Evolutionary conservation across 129 eudicot genomes (phyloP), one percentile per base, ranked within the genome.

Genomic region (Arctium lappa): DNA sequence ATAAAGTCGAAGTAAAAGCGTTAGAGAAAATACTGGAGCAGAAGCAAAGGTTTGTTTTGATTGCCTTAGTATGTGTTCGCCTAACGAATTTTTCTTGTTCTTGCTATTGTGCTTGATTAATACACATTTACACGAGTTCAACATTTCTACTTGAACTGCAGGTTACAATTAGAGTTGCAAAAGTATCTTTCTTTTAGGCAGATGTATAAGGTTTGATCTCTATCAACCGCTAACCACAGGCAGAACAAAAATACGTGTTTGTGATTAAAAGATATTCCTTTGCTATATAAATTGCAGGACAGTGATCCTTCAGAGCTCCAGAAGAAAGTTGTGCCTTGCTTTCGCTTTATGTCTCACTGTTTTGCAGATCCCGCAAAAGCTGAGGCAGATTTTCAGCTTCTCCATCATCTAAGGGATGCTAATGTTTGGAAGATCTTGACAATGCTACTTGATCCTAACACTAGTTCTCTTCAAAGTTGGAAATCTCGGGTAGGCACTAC

Each of bases 11-110:
- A 91, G 89, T 90, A 44, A 95, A 93, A 85, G 99, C 98, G 83
- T 91, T 95, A 22, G 97, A 95, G 86, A 95, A 91, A 93, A 91
- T 95, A 77, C 86, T 95, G 76, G 99, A 95, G 87, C 98, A 93
- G 88, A 93, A 95, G 76, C 94, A 90, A 86, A 95, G 99, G 99
- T 95, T 77, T 34, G 89, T 73, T 80, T 5, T 5, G 72, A 2
- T 73, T 78, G 71, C 34, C 39, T 33, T 66, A 31, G 46, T 75
- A 16, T 29, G 33, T 27, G 33, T 8, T 62, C 34, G 12, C 71
- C 15, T 66, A 70, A 12, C 3, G 38, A 68, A 3, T 80, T 50
- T 46, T 88, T 30, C 16, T 11, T 38, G 16, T 83, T 27, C 65
- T 48, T 46, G 39, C 71, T 39, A 65, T 53, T 56, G 62, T 37